phyloP scores from a whole-genome alignment of 164 flowering plant genomes.

The Stephania japonica region DNA sequence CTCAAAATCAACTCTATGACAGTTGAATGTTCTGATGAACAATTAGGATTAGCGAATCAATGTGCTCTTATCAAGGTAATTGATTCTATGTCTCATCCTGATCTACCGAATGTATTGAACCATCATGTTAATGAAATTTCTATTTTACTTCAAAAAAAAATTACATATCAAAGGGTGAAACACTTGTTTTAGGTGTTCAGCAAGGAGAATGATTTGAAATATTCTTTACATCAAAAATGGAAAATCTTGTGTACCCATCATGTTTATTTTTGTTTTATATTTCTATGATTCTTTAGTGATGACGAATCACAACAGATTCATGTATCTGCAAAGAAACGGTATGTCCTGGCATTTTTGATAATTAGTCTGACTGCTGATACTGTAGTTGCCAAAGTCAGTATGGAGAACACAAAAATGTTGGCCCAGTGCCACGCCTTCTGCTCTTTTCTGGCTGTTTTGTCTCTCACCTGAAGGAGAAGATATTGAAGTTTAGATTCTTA shows the following conservation, averaged over 20 bases:
- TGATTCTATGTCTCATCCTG: too few species aligned
- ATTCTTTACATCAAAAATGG: neutral
- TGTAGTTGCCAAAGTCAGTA: conserved; percentile 29
- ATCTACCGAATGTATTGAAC: too few species aligned
- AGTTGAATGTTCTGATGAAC: too few species aligned
- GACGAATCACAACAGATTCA: neutral
- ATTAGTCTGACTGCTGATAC: conserved; percentile 32
- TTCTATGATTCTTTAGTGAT: neutral
- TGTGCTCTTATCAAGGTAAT: too few species aligned
- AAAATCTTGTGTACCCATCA: neutral
- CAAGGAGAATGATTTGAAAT: neutral
- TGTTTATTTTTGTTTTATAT: too few species aligned
- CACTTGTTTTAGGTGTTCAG: too few species aligned
- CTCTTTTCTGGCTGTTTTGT: conserved; percentile 26
- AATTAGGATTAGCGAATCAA: too few species aligned
- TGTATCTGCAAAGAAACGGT: conserved; percentile 35
- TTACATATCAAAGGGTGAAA: too few species aligned
- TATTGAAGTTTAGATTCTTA: neutral
- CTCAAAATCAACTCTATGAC: too few species aligned
- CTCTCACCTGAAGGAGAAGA: conserved; percentile 24
- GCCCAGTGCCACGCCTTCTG: conserved; percentile 42
- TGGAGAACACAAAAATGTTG: conserved; percentile 28
- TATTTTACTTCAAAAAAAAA: too few species aligned
- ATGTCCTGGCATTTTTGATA: conserved; percentile 18
- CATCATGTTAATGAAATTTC: too few species aligned